Evolutionary conservation across 495 filamentous ascomycete genomes (phyloP).

Genomic region (Penicillium desertorum): DNA sequence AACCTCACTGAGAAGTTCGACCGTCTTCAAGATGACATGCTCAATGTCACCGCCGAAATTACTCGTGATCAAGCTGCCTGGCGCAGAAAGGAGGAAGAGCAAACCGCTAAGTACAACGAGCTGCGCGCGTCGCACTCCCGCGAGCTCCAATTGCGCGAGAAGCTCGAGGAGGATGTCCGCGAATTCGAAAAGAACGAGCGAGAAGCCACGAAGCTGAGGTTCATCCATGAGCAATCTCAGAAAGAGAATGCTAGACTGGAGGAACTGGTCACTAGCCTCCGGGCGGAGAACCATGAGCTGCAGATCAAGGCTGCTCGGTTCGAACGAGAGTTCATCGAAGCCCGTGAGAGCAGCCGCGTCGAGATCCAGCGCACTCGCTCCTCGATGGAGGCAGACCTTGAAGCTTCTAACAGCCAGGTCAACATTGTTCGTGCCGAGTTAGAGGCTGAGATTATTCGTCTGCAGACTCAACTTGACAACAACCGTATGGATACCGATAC

Average conservation of each 20-base stretch:
- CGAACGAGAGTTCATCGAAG: conserved; percentile 80
- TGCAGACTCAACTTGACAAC: conserved; percentile 69
- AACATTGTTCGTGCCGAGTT: conserved; percentile 75
- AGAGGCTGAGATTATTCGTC: conserved; percentile 66
- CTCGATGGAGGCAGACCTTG: conserved; percentile 76
- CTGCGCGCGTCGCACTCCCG: conserved; percentile 74
- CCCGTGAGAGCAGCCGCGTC: conserved; percentile 68
- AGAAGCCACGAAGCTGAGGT: conserved; percentile 58
- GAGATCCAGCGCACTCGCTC: conserved; percentile 77
- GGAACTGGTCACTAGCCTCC: conserved; percentile 59
- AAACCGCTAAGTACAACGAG: conserved; percentile 72
- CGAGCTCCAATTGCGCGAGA: conserved; percentile 73
- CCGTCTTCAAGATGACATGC: conserved; percentile 81
- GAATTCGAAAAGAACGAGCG: conserved; percentile 73
- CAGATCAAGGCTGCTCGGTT: conserved; percentile 60
- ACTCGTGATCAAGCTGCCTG: conserved; percentile 75
- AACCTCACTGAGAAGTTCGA: conserved; percentile 77
- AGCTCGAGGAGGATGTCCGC: conserved; percentile 76
- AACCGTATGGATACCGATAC: conserved; percentile 72
- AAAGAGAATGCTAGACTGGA: conserved; percentile 61
- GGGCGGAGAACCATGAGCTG: conserved; percentile 66
- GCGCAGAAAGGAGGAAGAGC: conserved; percentile 69
- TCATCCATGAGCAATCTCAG: conserved; percentile 55
- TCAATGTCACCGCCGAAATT: conserved; percentile 69
- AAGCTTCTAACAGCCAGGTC: conserved; percentile 77